These are phyloP conservation scores for Ettlia oleoabundans DNA, from an alignment of 139 green algal species.

Conservation along the genomic window DNA sequence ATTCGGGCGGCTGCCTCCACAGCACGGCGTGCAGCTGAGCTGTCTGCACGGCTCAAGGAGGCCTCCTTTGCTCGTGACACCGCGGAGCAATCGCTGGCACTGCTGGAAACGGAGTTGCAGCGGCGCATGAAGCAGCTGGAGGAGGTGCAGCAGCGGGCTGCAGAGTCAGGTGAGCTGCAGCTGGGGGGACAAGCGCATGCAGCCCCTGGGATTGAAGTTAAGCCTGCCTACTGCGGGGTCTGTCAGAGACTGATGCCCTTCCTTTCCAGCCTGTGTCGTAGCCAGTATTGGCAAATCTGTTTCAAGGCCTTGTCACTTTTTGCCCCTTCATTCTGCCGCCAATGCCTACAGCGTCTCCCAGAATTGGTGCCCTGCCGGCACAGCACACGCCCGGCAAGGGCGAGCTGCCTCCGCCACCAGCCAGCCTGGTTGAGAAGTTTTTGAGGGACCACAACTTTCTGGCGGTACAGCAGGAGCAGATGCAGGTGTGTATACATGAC, in stretches of 20 bases:
- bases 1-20: background rate
- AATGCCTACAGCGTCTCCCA: background rate
- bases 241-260: background rate
- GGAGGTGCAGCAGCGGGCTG: background rate
- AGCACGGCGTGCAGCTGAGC: background rate
- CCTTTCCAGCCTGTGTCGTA: background rate
- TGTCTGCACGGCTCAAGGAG: slow-evolving; percentile 29
- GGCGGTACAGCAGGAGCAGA: slow-evolving; percentile 40
- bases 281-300: background rate
- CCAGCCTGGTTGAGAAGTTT: slow-evolving; percentile 36
- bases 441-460: slow-evolving; percentile 35
- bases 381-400: slow-evolving; percentile 1
- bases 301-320: background rate
- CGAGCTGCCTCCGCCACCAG: slow-evolving; percentile 38
- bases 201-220: too few species aligned
- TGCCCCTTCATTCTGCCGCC: background rate
- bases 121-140: slow-evolving; percentile 33
- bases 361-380: background rate
- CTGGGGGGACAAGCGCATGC: background rate
- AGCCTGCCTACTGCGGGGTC: too few species aligned
- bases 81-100: slow-evolving; percentile 18
- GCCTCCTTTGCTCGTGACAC: slow-evolving; percentile 32
- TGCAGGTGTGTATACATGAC: slow-evolving; percentile 12
- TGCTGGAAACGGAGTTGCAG: slow-evolving; percentile 45
- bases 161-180: background rate